These are phyloP conservation scores for Trapa bicornis DNA, from an alignment of 345 rosid species.

Conservation along the genomic window DNA sequence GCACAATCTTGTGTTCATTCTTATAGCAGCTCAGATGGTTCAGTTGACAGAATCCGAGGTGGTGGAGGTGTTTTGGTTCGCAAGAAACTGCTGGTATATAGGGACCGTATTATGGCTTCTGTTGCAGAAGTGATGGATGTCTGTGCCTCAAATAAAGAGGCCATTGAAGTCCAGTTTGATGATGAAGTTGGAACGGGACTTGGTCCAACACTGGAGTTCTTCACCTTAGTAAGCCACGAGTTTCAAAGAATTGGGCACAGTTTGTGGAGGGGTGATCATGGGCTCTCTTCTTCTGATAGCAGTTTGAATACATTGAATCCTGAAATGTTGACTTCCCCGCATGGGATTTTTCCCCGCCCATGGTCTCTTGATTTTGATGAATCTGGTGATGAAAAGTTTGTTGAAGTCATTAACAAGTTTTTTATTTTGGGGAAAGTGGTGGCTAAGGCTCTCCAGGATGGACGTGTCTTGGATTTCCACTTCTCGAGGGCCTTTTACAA, in stretches of 20 bases:
- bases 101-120: constrained; percentile 65
- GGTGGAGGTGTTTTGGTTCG: constrained; percentile 37
- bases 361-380: constrained; percentile 35
- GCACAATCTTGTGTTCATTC: constrained; percentile 24
- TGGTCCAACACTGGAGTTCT: constrained; percentile 94
- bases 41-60: constrained; percentile 37
- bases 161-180: constrained; percentile 68
- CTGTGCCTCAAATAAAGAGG: constrained; percentile 41
- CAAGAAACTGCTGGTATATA: constrained; percentile 60
- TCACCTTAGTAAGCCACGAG: constrained; percentile 74
- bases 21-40: constrained; percentile 30
- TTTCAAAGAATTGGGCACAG: constrained; percentile 65
- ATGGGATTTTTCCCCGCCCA: constrained; percentile 79
- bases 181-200: constrained; percentile 98
- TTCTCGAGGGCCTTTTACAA: constrained; percentile 80
- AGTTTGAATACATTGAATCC: constrained; percentile 17
- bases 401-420: constrained; percentile 50
- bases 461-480: constrained; percentile 83
- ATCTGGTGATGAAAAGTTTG: constrained; percentile 27
- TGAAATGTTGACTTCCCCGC: constrained; percentile 22
- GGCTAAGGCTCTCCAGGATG: constrained; percentile 90
- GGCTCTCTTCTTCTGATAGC: constrained; percentile 13
- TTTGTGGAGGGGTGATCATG: constrained; percentile 77
- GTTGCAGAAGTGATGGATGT: constrained; percentile 75
- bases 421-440: constrained; percentile 71